Conservation (phyloP, 1,139 yeast genomes). For the Diutina catenulata region DNA sequence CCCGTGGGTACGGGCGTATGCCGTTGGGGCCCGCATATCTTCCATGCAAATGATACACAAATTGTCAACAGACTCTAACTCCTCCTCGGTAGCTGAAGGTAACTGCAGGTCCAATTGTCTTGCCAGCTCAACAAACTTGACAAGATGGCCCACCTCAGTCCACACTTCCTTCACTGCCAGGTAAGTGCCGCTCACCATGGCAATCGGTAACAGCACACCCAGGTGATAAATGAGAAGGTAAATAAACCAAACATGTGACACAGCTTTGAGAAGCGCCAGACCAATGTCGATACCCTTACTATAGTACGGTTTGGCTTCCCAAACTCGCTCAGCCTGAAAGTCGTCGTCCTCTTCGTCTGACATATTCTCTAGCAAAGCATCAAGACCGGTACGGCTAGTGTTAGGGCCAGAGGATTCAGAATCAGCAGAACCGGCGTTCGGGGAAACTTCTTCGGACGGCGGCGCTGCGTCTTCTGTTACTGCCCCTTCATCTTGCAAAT, state of each 20-base stretch:
- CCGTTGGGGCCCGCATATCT: conserved; percentile 46
- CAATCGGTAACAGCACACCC: conserved; percentile 50
- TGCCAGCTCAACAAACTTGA: conserved; percentile 48
- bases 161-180: conserved; percentile 38
- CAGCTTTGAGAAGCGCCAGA: conserved; percentile 29
- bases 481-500: too few species aligned
- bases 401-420: too few species aligned
- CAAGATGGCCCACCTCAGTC: conserved; percentile 39
- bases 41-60: conserved; percentile 81
- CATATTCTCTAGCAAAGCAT: background rate
- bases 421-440: conserved; percentile 6
- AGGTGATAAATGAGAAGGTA: conserved; percentile 35
- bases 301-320: conserved; percentile 65
- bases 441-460: conserved; percentile 3
- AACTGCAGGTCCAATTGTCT: conserved; percentile 56
- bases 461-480: too few species aligned
- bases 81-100: conserved; percentile 47
- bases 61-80: conserved; percentile 46
- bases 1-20: conserved; percentile 14
- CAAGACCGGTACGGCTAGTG: too few species aligned
- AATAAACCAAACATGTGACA: conserved; percentile 22
- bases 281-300: conserved; percentile 47
- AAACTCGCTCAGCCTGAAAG: conserved; percentile 43
- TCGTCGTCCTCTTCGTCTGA: conserved; percentile 22
- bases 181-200: conserved; percentile 57